Percentiles rank a stretch among this genome's conserved stretches.
Conservation (phyloP, 2,329 filamentous ascomycete species). For the Phaeophleospora eucalypticola region DNA sequence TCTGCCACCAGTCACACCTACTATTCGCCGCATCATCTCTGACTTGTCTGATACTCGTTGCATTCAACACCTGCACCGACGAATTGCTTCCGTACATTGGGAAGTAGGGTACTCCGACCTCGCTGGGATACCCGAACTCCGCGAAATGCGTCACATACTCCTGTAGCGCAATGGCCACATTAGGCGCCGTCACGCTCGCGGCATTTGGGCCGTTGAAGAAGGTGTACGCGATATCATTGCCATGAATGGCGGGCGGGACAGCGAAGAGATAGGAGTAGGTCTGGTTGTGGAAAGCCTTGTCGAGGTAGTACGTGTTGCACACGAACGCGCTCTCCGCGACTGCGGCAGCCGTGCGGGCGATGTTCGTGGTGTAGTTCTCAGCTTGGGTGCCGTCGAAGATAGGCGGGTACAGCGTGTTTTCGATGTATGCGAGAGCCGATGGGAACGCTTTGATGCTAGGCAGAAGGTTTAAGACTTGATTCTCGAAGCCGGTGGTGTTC, state of each 20-base stretch:
- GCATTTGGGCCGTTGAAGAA: slow-evolving; percentile 38
- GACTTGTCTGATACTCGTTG: background rate
- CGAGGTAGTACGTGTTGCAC: slow-evolving; percentile 53
- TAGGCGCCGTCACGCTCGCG: background rate
- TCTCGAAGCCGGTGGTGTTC: slow-evolving; percentile 34
- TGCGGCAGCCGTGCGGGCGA: slow-evolving; percentile 40
- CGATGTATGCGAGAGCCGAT: slow-evolving; percentile 38
- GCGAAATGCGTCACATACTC: background rate
- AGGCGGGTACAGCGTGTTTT: slow-evolving; percentile 45
- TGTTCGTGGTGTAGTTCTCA: slow-evolving; percentile 43
- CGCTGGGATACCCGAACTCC: background rate
- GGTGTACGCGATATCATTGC: slow-evolving; percentile 50
- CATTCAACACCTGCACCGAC: background rate
- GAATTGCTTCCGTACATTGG: background rate
- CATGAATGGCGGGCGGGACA: slow-evolving; percentile 52
- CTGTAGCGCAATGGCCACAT: background rate
- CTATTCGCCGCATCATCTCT: background rate
- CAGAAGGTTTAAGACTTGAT: slow-evolving; percentile 13
- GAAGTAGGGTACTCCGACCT: background rate
- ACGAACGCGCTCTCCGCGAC: slow-evolving; percentile 43
- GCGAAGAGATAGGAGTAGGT: slow-evolving; percentile 53
- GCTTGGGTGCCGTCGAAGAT: slow-evolving; percentile 11
- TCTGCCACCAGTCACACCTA: slow-evolving; percentile 1
- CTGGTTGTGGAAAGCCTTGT: slow-evolving; percentile 43
- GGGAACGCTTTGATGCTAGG: slow-evolving; percentile 27